Evolutionary conservation across 345 rosid genomes (phyloP).

Genomic region (Reutealis trisperma): DNA sequence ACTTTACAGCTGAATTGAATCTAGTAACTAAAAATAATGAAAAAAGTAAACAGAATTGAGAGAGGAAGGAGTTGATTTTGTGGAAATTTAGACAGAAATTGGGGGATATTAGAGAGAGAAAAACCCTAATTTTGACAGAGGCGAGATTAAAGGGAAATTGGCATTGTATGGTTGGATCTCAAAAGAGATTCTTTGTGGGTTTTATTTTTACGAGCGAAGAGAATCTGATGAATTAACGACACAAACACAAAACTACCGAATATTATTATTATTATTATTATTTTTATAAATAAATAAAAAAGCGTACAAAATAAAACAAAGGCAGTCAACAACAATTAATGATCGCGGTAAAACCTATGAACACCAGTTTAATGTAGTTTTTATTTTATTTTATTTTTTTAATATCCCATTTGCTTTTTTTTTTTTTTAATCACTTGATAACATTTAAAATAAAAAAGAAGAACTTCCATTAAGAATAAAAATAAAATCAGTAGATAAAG

Average conservation of each 20-base stretch:
- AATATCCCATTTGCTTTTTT: too few relatives aligned
- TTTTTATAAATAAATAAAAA: not conserved
- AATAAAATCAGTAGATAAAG: too few relatives aligned
- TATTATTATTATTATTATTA: not conserved
- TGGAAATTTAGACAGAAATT: slow-evolving; percentile 10
- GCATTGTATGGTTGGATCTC: slow-evolving; percentile 50
- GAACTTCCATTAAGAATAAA: too few relatives aligned
- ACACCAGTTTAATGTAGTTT: not conserved
- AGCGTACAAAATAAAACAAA: slow-evolving; percentile 7
- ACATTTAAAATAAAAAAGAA: too few relatives aligned
- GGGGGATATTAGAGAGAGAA: not conserved
- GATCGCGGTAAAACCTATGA: slow-evolving; percentile 1
- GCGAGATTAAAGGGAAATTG: slow-evolving; percentile 27
- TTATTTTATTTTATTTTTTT: not conserved
- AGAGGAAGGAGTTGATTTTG: slow-evolving; percentile 10
- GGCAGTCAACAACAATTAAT: not conserved
- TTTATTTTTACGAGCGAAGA: slow-evolving; percentile 26
- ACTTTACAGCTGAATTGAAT: slow-evolving; percentile 32
- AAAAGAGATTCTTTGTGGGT: slow-evolving; percentile 5
- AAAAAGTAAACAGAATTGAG: slow-evolving; percentile 20
- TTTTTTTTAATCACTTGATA: too few relatives aligned
- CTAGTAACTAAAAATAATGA: slow-evolving; percentile 21
- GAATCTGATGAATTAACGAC: slow-evolving; percentile 40
- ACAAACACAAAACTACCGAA: not conserved
- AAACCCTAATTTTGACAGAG: slow-evolving; percentile 40